A percentile compares a stretch with the other conserved stretches of the same genome.
Conservation (phyloP, 495 filamentous ascomycete species). For the Talaromyces borbonicus region DNA sequence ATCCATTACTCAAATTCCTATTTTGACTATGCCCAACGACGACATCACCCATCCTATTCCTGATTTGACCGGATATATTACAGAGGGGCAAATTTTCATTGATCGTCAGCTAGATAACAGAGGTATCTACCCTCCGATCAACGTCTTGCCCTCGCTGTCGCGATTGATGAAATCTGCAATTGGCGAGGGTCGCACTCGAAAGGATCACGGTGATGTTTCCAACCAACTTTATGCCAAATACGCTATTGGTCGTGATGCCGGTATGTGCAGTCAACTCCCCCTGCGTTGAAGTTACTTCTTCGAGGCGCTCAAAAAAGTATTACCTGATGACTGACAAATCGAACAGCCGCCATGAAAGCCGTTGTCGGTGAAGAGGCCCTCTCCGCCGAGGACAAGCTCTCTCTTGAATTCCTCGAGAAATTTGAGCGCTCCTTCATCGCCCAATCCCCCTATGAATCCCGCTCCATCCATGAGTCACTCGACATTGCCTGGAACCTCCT, state of each 20-base stretch:
- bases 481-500: conserved; percentile 95
- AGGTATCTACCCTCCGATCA: conserved; percentile 97
- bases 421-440: conserved; percentile 91
- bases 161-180: conserved; percentile 99
- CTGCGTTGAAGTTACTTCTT: too few species aligned
- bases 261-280: conserved; percentile 31
- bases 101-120: conserved; percentile 93
- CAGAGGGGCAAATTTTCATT: conserved; percentile 96
- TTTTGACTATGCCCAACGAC: conserved; percentile 99
- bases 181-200: conserved; percentile 87
- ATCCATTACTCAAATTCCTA: conserved; percentile 98
- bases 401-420: conserved; percentile 95
- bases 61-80: conserved; percentile 97
- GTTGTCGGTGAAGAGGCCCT: conserved; percentile 97
- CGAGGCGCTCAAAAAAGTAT: too few species aligned
- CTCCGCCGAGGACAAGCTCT: conserved; percentile 91
- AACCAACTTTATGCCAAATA: conserved; percentile 99
- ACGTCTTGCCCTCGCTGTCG: conserved; percentile 94
- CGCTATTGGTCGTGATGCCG: conserved; percentile 92
- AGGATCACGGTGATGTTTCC: conserved; percentile 95
- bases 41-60: conserved; percentile 99
- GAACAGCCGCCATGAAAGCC: conserved; percentile 87
- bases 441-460: conserved; percentile 84
- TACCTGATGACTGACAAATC: neutral
- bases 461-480: conserved; percentile 82